Conservation (phyloP, 257 asterid genomes). For the Solanum boliviense region DNA sequence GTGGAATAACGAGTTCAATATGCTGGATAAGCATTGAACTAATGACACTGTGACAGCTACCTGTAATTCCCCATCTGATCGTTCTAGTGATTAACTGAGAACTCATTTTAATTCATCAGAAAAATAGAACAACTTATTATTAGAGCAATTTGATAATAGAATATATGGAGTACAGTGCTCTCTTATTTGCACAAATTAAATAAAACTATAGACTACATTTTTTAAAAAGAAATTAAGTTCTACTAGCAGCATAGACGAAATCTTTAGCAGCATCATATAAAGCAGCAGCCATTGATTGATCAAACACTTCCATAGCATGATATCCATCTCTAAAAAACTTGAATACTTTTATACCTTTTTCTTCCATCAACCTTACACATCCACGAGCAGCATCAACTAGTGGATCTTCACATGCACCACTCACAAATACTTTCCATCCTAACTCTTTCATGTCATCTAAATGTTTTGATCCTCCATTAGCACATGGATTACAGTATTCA, state of each 20-base stretch:
- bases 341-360: slow-evolving; percentile 8
- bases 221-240: neutral
- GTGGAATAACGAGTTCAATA: too few species aligned
- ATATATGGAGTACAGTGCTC: neutral
- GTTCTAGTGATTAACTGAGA: too few species aligned
- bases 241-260: slow-evolving; percentile 3
- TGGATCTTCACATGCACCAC: slow-evolving; percentile 17
- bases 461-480: slow-evolving; percentile 9
- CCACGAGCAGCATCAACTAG: slow-evolving; percentile 16
- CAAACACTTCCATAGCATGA: slow-evolving; percentile 38
- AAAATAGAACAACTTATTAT: neutral
- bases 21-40: too few species aligned
- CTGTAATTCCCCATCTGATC: neutral
- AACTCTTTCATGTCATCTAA: slow-evolving; percentile 4
- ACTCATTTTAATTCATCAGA: neutral
- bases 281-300: slow-evolving; percentile 17
- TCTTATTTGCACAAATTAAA: neutral
- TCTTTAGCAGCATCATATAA: slow-evolving; percentile 11
- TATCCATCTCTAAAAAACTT: slow-evolving; percentile 24
- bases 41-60: too few species aligned
- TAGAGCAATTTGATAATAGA: neutral
- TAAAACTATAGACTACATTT: neutral
- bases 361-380: slow-evolving; percentile 24
- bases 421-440: neutral
- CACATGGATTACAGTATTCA: slow-evolving; percentile 14